Evolutionary conservation across 2,329 filamentous ascomycete genomes (phyloP).

Genomic region (Talaromyces atroroseus): DNA sequence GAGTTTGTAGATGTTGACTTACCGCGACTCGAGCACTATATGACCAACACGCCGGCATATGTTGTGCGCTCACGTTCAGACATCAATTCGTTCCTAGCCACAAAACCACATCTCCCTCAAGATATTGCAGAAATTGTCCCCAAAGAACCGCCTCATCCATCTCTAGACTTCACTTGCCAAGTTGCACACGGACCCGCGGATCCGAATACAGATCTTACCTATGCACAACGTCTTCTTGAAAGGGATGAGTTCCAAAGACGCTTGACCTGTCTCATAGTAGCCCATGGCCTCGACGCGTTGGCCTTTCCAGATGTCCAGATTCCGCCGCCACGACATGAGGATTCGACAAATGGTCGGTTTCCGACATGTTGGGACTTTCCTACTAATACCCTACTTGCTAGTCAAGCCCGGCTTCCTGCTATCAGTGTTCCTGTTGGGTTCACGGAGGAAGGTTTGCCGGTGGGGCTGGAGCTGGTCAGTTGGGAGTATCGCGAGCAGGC

Average conservation of each 20-base stretch:
- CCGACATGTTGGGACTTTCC: background rate
- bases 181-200: background rate
- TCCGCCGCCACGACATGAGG: background rate
- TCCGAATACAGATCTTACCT: background rate
- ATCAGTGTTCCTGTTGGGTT: background rate
- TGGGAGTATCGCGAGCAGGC: background rate
- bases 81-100: background rate
- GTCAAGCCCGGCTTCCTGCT: background rate
- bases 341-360: background rate
- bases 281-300: background rate
- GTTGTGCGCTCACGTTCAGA: background rate
- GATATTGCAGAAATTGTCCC: background rate
- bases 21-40: background rate
- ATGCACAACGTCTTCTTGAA: background rate
- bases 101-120: background rate
- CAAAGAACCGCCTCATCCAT: background rate
- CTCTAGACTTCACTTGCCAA: background rate
- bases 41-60: background rate
- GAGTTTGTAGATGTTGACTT: background rate
- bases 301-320: background rate
- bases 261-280: background rate
- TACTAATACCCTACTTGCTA: background rate
- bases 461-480: background rate
- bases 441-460: background rate
- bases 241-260: background rate